A percentile compares a stretch with the other conserved stretches of the same genome.
Evolutionary conservation across 352 stramenopile species (phyloP).

Genomic region (Phytopythium cucurbitacearum): DNA sequence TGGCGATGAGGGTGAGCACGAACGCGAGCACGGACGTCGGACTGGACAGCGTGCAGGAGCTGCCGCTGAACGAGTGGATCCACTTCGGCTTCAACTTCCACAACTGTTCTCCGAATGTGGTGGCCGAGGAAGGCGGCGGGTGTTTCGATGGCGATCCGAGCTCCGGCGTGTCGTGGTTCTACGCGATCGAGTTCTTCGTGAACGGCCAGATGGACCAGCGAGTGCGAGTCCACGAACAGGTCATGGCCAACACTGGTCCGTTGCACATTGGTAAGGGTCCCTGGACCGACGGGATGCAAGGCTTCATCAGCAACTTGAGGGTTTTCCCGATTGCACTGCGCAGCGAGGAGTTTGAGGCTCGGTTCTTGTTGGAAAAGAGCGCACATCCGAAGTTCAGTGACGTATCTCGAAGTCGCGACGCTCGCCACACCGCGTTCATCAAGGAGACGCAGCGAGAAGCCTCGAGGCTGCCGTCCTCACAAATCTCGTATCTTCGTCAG

Average conservation of each 20-base stretch:
- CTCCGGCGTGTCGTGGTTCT: conserved; percentile 19
- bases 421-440: no score
- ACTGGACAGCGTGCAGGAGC: conserved; percentile 30
- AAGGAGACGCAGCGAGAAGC: no score
- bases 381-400: conserved; percentile 18
- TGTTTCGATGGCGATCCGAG: conserved; percentile 7
- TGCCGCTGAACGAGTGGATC: conserved; percentile 56
- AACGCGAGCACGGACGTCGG: conserved; percentile 46
- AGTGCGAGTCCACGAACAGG: conserved; percentile 35
- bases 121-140: neutral
- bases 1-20: conserved; percentile 76
- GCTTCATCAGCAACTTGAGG: conserved; percentile 56
- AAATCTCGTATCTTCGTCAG: no score
- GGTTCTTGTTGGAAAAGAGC: conserved; percentile 21
- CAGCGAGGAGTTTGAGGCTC: conserved; percentile 16
- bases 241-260: conserved; percentile 47
- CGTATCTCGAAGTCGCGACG: no score
- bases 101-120: conserved; percentile 33
- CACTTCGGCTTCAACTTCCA: conserved; percentile 70
- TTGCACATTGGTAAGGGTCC: conserved; percentile 66
- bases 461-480: no score
- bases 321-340: conserved; percentile 32
- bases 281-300: conserved; percentile 58
- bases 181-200: conserved; percentile 51
- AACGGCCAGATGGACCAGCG: conserved; percentile 53